Conservation (phyloP, 495 filamentous ascomycete species). For the Penicillium antarcticum region DNA sequence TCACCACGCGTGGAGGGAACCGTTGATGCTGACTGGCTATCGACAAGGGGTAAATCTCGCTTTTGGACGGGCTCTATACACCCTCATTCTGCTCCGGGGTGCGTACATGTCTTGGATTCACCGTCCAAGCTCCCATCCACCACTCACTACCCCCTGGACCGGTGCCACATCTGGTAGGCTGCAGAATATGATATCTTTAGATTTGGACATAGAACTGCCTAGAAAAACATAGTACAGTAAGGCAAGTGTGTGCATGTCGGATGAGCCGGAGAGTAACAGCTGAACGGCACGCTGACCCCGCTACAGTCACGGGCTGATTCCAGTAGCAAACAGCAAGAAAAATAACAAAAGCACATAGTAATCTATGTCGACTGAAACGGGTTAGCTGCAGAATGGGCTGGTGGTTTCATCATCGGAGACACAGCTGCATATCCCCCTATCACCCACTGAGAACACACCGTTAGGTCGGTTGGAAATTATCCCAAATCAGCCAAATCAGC, state of each 20-base stretch:
- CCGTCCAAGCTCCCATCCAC: slow-evolving; percentile 3
- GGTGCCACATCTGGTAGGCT: background rate
- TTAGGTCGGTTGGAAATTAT: too few relatives aligned
- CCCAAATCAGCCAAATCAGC: too few relatives aligned
- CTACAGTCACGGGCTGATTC: background rate
- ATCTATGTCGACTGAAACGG: background rate
- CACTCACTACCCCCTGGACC: background rate
- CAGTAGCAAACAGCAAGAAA: background rate
- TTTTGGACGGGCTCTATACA: background rate
- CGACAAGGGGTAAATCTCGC: slow-evolving; percentile 1
- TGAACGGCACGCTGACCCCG: background rate
- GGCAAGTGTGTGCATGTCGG: too few relatives aligned
- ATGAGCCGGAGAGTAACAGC: background rate
- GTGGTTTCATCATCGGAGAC: slow-evolving; percentile 2
- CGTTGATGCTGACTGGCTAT: slow-evolving; percentile 12
- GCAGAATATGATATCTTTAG: slow-evolving; percentile 3
- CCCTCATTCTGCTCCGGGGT: background rate
- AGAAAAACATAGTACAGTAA: too few relatives aligned
- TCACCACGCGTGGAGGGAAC: slow-evolving; percentile 16
- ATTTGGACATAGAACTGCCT: background rate
- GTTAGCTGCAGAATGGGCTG: slow-evolving; percentile 4
- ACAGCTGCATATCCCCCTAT: background rate
- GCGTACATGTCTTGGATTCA: background rate
- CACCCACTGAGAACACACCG: background rate
- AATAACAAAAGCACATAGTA: background rate